Evolutionary conservation across 164 flowering plant species (phyloP).

Genomic region (Tinospora cordifolia): DNA sequence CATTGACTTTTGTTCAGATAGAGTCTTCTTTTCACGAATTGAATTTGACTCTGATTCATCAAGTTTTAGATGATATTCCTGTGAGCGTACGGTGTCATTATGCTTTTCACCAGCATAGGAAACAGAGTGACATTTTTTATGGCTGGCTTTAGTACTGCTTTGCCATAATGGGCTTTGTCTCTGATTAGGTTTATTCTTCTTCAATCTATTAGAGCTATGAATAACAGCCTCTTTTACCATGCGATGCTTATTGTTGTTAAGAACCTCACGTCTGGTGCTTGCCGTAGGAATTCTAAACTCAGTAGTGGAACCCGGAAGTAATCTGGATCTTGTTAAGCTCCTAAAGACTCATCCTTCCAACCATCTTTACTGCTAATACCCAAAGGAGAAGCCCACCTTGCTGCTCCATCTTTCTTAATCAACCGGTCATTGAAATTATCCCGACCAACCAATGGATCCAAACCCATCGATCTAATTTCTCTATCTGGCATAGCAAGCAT

Average conservation of each 20-base stretch:
- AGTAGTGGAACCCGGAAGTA: constrained; percentile 40
- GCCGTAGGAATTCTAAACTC: constrained; percentile 24
- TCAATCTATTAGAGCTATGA: constrained; percentile 21
- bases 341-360: constrained; percentile 49
- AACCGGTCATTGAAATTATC: constrained; percentile 20
- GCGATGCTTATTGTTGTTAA: constrained; percentile 22
- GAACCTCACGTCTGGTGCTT: constrained; percentile 23
- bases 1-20: constrained; percentile 15
- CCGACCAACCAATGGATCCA: constrained; percentile 15
- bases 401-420: constrained; percentile 16
- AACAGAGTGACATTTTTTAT: constrained; percentile 24
- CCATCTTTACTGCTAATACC: constrained; percentile 83
- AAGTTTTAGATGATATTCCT: constrained; percentile 17
- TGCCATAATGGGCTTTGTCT: constrained; percentile 21
- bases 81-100: constrained; percentile 3
- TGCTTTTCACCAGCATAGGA: constrained; percentile 8
- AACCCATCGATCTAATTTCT: constrained; percentile 22
- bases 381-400: constrained; percentile 32
- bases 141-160: constrained; percentile 22
- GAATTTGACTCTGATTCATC: constrained; percentile 17
- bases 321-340: constrained; percentile 43
- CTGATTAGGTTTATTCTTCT: constrained; percentile 13
- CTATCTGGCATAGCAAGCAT: constrained; percentile 66
- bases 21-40: constrained; percentile 15
- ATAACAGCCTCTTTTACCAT: constrained; percentile 21